A percentile compares a stretch with the other conserved stretches of the same genome.
phyloP scores from a whole-genome alignment of 2,329 filamentous ascomycete species.

The Ceratocystis eucalypticola region DNA sequence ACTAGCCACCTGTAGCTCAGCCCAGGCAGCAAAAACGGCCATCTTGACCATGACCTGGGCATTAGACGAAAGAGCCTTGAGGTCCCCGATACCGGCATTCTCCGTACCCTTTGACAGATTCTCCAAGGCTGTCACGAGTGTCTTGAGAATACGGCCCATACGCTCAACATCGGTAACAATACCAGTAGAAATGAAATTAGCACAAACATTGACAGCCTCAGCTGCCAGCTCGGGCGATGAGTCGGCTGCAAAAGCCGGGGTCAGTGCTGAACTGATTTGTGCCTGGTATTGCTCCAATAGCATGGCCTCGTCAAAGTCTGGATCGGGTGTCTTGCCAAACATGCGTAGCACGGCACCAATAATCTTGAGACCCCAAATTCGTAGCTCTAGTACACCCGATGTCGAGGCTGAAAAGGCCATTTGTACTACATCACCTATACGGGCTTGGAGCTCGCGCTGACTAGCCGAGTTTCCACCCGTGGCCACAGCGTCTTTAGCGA shows the following conservation, averaged over 20 bases:
- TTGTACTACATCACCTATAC: conserved; percentile 81
- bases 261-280: conserved; percentile 91
- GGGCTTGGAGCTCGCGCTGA: conserved; percentile 64
- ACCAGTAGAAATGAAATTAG: conserved; percentile 92
- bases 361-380: conserved; percentile 84
- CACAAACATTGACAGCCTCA: conserved; percentile 92
- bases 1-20: conserved; percentile 89
- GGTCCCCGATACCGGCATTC: conserved; percentile 69
- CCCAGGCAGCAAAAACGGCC: conserved; percentile 94
- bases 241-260: conserved; percentile 87
- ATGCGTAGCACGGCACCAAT: conserved; percentile 88
- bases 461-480: conserved; percentile 67
- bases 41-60: conserved; percentile 98
- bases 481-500: conserved; percentile 59
- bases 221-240: conserved; percentile 92
- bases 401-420: conserved; percentile 98
- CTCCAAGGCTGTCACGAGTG: conserved; percentile 77
- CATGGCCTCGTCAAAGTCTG: conserved; percentile 94
- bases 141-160: conserved; percentile 97
- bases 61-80: conserved; percentile 86
- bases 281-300: conserved; percentile 96
- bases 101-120: conserved; percentile 55
- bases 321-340: conserved; percentile 90
- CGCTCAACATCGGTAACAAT: conserved; percentile 95
- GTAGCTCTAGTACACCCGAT: conserved; percentile 75